Evolutionary conservation across 78 protist species (phyloP).

Genomic region (Tieghemostelium lacteum): DNA sequence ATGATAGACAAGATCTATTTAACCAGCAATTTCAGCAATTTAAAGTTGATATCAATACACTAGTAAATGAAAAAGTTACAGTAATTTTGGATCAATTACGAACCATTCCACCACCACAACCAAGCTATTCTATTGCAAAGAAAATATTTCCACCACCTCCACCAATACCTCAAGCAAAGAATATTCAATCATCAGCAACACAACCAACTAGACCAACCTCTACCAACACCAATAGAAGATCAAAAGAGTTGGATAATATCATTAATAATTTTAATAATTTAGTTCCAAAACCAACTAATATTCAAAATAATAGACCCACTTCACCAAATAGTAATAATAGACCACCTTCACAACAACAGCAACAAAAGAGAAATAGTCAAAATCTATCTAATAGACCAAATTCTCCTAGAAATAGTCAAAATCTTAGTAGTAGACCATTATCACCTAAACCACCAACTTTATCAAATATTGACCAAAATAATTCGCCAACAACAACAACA

Average conservation of each 20-base stretch:
- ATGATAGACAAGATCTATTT: slow-evolving; percentile 18
- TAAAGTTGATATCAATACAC: neutral
- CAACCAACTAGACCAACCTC: slow-evolving; percentile 15
- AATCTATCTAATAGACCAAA: slow-evolving; percentile 14
- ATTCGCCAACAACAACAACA: neutral
- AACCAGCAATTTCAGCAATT: slow-evolving; percentile 3
- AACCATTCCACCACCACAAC: neutral
- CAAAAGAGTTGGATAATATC: slow-evolving; percentile 13
- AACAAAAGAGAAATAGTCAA: neutral
- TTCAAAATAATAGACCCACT: neutral
- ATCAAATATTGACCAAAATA: neutral
- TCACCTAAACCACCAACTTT: slow-evolving; percentile 1
- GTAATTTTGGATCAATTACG: neutral
- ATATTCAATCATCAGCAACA: neutral
- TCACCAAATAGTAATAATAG: neutral
- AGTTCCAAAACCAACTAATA: neutral
- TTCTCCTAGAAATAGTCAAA: neutral
- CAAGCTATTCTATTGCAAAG: neutral
- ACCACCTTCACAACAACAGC: slow-evolving; percentile 44
- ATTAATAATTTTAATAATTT: slow-evolving; percentile 3
- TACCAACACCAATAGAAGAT: slow-evolving; percentile 8
- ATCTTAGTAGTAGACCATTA: slow-evolving; percentile 21
- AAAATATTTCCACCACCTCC: slow-evolving; percentile 21
- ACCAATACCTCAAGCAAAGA: neutral
- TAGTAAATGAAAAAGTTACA: neutral